Evolutionary conservation across 306 rosid species (phyloP), one percentile per base, ranked within the genome.

Genomic region (Dryas drummondii): DNA sequence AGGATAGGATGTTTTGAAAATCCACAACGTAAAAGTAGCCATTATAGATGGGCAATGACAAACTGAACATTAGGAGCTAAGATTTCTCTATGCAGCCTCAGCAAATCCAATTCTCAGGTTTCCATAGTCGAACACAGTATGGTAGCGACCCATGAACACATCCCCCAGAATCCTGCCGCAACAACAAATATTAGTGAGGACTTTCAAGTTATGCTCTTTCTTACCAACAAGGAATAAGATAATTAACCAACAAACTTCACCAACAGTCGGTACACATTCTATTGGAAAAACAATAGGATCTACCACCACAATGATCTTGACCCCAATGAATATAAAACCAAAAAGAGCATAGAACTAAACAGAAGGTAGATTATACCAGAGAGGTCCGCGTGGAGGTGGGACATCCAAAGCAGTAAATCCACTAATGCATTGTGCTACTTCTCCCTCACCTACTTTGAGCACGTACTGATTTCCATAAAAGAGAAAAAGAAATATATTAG

Each of bases 71-170:
- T 17, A 37, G 50, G 32, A 44, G 9, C 10, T 17, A 73, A 45
- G 16, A 56, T 70, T 41, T 59, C 53, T 68, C 83, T 79, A 89
- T 26, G 93, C 88, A 42, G 93, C 88, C 81, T 89, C 93, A 2
- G 93, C 93, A 73, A 89, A 87, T 17, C 93, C 93, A 22, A 89
- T 74, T 62, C 85, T 86, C 84, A 19, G 17, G 49, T 89, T 86
- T 75, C 93, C 93, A 19, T 79, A 82, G 82, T 89, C 93, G 51
- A 89, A 89, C 54, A 89, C 91, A 0, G 93, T 87, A 57, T 89
- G 93, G 83, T 73, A 89, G n/a, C 47, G 81, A 74, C 93, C 91
- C 93, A 89, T 86, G 87, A 89, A 86, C 47, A 89, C 91, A 73
- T 89, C 93, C n/a, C 93, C 93, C 53, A 89, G 78, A 79, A 87